These are phyloP conservation scores for Beauveria sp. DNA, from an alignment of 2,329 filamentous ascomycete genomes.

Conservation along the genomic window DNA sequence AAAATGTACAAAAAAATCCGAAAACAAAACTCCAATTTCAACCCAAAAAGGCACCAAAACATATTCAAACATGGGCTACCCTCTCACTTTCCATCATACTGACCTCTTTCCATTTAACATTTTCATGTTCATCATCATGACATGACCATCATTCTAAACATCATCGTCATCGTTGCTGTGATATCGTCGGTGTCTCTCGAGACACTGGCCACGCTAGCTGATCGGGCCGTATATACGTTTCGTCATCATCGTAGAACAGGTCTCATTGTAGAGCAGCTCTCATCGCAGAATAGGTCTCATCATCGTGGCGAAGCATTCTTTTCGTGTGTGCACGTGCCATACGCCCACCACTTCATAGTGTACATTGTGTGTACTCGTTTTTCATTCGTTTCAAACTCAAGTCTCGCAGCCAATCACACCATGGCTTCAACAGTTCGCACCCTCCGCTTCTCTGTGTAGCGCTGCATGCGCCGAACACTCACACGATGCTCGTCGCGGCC, in stretches of 20 bases:
- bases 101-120: neutral
- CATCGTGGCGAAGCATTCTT: neutral
- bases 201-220: neutral
- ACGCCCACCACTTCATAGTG: neutral
- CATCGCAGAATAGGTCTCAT: neutral
- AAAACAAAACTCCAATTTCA: neutral
- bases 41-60: neutral
- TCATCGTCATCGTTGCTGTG: neutral
- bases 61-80: neutral
- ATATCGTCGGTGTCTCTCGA: neutral
- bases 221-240: neutral
- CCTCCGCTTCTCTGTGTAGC: conserved; percentile 35
- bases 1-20: neutral
- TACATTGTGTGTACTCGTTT: neutral
- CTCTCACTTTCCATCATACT: neutral
- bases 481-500: conserved; percentile 34
- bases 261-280: neutral
- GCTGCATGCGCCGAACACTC: conserved; percentile 36
- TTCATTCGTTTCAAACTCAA: neutral
- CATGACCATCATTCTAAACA: neutral
- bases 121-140: neutral
- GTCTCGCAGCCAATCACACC: conserved; percentile 15
- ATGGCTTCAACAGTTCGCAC: conserved; percentile 18
- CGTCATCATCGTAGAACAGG: neutral
- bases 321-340: neutral